phyloP scores from a whole-genome alignment of 495 filamentous ascomycete species.

The Neurospora sp. region DNA sequence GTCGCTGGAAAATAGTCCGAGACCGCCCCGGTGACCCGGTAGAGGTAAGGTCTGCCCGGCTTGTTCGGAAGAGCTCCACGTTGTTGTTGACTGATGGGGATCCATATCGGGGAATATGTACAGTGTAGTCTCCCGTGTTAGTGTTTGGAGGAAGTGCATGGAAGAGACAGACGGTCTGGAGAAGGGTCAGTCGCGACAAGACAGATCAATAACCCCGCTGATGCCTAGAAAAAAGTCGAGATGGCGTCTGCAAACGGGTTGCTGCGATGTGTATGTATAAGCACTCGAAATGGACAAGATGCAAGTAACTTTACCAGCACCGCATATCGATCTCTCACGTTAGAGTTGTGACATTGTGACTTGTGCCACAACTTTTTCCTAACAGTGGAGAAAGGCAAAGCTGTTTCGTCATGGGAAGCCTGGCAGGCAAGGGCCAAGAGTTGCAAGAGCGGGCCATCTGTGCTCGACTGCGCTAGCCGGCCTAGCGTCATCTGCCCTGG shows the following conservation, averaged over 20 bases:
- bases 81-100: not conserved
- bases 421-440: not conserved
- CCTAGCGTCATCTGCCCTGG: not conserved
- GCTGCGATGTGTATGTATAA: not conserved
- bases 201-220: not conserved
- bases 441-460: not conserved
- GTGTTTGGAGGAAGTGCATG: not conserved
- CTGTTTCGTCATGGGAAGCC: not conserved
- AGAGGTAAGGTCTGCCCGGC: not conserved
- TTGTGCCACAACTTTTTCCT: not conserved
- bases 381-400: not conserved
- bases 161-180: not conserved
- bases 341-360: not conserved
- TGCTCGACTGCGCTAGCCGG: not conserved
- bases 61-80: not conserved
- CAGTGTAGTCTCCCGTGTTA: not conserved
- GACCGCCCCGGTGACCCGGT: not conserved
- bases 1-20: not conserved
- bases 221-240: not conserved
- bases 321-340: not conserved
- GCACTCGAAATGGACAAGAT: not conserved
- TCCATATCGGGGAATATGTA: not conserved
- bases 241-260: not conserved
- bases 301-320: not conserved
- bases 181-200: not conserved